Conservation (phyloP, 2,329 filamentous ascomycete species). For the Paracoccidioides lutzii region DNA sequence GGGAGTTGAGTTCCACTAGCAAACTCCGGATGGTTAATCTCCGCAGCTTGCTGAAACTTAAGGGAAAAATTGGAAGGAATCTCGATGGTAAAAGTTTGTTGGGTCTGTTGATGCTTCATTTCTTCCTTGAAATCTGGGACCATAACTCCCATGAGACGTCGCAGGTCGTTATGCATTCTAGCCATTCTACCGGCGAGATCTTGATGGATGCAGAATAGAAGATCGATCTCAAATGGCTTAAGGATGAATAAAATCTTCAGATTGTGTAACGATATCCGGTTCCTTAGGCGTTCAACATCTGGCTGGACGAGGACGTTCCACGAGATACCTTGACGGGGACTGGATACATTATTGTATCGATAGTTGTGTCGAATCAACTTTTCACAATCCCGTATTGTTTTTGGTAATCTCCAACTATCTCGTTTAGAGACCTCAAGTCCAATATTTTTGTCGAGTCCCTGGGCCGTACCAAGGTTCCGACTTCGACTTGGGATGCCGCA, state of each 20-base stretch:
- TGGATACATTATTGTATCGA: conserved; percentile 5
- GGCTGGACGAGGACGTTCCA: conserved; percentile 7
- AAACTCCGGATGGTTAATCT: neutral
- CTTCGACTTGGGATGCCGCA: conserved; percentile 3
- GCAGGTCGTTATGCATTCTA: conserved; percentile 1
- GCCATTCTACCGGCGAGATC: neutral
- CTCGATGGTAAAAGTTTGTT: neutral
- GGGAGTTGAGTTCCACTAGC: neutral
- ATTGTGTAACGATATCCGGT: conserved; percentile 7
- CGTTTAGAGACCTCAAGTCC: conserved; percentile 1
- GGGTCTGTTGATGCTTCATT: neutral
- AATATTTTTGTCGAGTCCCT: neutral
- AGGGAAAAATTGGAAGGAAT: neutral
- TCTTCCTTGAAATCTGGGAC: conserved; percentile 2
- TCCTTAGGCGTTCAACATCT: conserved; percentile 9
- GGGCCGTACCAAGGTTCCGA: neutral
- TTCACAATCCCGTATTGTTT: conserved; percentile 11
- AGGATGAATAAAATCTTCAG: conserved; percentile 1
- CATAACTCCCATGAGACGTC: conserved; percentile 1
- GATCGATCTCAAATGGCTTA: conserved; percentile 2
- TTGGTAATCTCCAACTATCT: conserved; percentile 12
- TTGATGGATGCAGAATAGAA: conserved; percentile 1
- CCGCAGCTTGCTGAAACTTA: conserved; percentile 2
- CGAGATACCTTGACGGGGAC: conserved; percentile 8
- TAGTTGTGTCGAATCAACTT: conserved; percentile 7